These are phyloP conservation scores for Saccharomyces jurei DNA, from an alignment of 805 yeast genomes.

Conservation along the genomic window DNA sequence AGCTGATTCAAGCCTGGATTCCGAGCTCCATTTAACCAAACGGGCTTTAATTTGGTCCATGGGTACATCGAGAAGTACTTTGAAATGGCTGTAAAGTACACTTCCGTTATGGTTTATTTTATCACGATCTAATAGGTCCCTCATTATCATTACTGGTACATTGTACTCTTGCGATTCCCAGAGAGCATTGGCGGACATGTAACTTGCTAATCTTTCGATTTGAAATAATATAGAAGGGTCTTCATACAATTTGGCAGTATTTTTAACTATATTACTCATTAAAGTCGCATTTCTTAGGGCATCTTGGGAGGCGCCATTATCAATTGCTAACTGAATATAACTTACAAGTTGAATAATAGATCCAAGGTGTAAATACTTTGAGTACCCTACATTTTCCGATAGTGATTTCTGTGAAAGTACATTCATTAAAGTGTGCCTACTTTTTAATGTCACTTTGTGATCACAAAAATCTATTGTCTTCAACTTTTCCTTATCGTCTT, in stretches of 20 bases:
- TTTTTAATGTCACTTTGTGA: slow-evolving; percentile 10
- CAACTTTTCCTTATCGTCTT: slow-evolving; percentile 4
- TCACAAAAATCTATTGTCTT: slow-evolving; percentile 6
- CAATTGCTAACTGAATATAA: slow-evolving; percentile 7
- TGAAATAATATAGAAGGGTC: neutral
- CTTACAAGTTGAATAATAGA: slow-evolving; percentile 7
- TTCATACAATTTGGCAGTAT: slow-evolving; percentile 3
- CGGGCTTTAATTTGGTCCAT: slow-evolving; percentile 30
- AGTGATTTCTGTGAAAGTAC: neutral
- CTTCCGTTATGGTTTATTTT: neutral
- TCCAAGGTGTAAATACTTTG: neutral
- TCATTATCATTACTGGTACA: slow-evolving; percentile 50
- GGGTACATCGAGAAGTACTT: slow-evolving; percentile 10
- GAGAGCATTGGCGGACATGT: slow-evolving; percentile 43
- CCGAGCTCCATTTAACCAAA: slow-evolving; percentile 62
- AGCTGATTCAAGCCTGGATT: slow-evolving; percentile 62
- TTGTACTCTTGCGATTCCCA: slow-evolving; percentile 57
- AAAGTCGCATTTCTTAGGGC: slow-evolving; percentile 15
- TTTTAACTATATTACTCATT: slow-evolving; percentile 7
- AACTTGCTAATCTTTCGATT: slow-evolving; percentile 32
- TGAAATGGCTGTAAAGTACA: neutral
- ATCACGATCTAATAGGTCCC: slow-evolving; percentile 20
- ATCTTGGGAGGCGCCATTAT: slow-evolving; percentile 16
- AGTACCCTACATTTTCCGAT: neutral
- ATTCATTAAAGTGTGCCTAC: slow-evolving; percentile 12